phyloP scores from a whole-genome alignment of 2,329 filamentous ascomycete species.

The Penicillium sp. region DNA sequence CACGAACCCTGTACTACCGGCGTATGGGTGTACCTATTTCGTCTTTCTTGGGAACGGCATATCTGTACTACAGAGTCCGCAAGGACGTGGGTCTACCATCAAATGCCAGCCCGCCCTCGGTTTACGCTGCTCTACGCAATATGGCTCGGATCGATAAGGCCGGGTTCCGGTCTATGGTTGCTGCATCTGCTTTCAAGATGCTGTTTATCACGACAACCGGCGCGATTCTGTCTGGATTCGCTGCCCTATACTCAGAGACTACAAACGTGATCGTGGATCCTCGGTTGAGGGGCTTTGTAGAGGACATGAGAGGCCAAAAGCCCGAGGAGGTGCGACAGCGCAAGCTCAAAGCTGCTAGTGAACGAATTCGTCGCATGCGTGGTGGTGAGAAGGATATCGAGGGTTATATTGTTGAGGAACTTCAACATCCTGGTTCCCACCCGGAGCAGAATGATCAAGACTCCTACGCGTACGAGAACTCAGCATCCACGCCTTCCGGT shows the following conservation, averaged over 20 bases:
- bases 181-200: slow-evolving; percentile 20
- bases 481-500: slow-evolving; percentile 13
- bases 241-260: slow-evolving; percentile 24
- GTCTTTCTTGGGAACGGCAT: slow-evolving; percentile 17
- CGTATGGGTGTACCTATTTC: slow-evolving; percentile 32
- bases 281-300: slow-evolving; percentile 32
- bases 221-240: slow-evolving; percentile 11
- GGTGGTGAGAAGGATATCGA: slow-evolving; percentile 14
- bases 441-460: slow-evolving; percentile 14
- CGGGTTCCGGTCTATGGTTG: slow-evolving; percentile 1
- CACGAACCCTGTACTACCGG: slow-evolving; percentile 30
- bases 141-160: slow-evolving; percentile 14
- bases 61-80: slow-evolving; percentile 21
- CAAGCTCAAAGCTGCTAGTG: slow-evolving; percentile 22
- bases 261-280: slow-evolving; percentile 29
- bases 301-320: slow-evolving; percentile 27
- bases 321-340: slow-evolving; percentile 33
- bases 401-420: slow-evolving; percentile 8
- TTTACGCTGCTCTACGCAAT: slow-evolving; percentile 16
- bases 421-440: slow-evolving; percentile 7
- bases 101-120: slow-evolving; percentile 15
- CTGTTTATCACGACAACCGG: slow-evolving; percentile 24
- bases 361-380: slow-evolving; percentile 12
- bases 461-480: slow-evolving; percentile 13
- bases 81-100: slow-evolving; percentile 17